Percentiles rank a stretch among this genome's conserved stretches.
Conservation (phyloP, 2,329 filamentous ascomycete species). For the Stemphylium lycopersici region DNA sequence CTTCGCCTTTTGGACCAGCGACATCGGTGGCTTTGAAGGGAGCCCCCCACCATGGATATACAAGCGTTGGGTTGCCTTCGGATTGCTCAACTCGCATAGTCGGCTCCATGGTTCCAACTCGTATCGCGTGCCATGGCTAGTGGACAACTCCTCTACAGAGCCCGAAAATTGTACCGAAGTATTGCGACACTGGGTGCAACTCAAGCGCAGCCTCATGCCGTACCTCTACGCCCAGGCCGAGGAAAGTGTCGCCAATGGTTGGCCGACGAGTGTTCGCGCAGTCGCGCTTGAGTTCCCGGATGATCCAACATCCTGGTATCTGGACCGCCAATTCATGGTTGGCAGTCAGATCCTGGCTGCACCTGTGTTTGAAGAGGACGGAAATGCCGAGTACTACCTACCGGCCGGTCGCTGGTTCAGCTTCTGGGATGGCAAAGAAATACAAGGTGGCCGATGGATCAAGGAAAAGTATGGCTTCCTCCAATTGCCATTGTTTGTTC, state of each 20-base stretch:
- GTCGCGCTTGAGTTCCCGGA: constrained; percentile 74
- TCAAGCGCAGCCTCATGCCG: constrained; percentile 64
- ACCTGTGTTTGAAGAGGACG: constrained; percentile 67
- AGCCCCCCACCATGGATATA: constrained; percentile 71
- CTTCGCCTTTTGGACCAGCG: constrained; percentile 72
- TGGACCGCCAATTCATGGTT: constrained; percentile 78
- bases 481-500: constrained; percentile 50
- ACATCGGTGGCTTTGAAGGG: constrained; percentile 76
- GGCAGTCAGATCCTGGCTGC: constrained; percentile 68
- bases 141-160: constrained; percentile 66
- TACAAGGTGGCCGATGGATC: constrained; percentile 53
- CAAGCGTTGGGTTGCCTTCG: constrained; percentile 80
- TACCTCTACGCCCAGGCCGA: constrained; percentile 63
- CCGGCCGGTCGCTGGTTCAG: constrained; percentile 59
- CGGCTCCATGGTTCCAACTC: constrained; percentile 72
- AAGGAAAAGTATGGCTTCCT: constrained; percentile 51
- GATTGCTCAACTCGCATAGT: constrained; percentile 72
- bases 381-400: constrained; percentile 70
- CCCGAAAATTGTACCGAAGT: constrained; percentile 58
- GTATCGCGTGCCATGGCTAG: constrained; percentile 77
- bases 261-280: constrained; percentile 66
- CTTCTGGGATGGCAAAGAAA: constrained; percentile 54
- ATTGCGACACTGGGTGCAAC: constrained; percentile 58
- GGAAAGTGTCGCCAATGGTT: constrained; percentile 59
- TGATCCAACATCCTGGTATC: constrained; percentile 69